These are phyloP conservation scores for Amaranthus cruentus DNA, from an alignment of 148 eudicot genomes.

Conservation along the genomic window DNA sequence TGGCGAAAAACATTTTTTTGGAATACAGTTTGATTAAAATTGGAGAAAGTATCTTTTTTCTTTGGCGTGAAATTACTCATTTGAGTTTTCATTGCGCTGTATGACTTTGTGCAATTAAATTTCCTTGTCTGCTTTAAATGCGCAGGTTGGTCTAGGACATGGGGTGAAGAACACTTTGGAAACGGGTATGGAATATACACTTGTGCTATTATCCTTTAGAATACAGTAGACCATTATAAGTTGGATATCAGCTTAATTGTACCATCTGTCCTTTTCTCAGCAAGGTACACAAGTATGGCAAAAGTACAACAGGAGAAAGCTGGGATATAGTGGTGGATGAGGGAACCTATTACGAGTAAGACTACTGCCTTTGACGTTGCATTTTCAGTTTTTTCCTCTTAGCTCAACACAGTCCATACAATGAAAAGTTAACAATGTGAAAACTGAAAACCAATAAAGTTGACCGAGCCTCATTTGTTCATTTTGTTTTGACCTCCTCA, in stretches of 20 bases:
- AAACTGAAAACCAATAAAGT: too few relatives aligned
- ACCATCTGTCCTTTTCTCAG: constrained; percentile 29
- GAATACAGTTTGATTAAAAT: too few relatives aligned
- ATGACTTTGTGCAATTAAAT: background rate
- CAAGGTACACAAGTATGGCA: constrained; percentile 95
- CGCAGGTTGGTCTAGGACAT: constrained; percentile 95
- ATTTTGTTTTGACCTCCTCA: too few relatives aligned
- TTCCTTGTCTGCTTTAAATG: background rate
- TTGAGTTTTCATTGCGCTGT: too few relatives aligned
- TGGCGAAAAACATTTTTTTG: too few relatives aligned
- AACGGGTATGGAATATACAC: constrained; percentile 57
- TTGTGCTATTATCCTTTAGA: background rate
- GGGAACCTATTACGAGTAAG: constrained; percentile 93
- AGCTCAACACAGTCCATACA: too few relatives aligned
- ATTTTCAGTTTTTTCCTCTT: background rate
- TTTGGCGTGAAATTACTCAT: too few relatives aligned
- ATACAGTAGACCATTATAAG: background rate
- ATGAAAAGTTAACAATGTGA: too few relatives aligned
- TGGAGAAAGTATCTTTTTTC: too few relatives aligned
- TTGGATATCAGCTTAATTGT: background rate
- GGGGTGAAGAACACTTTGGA: constrained; percentile 99
- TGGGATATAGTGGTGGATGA: constrained; percentile 97
- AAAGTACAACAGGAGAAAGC: constrained; percentile 93
- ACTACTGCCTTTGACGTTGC: background rate
- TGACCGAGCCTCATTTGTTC: background rate